Percentiles rank a stretch among this genome's conserved stretches.
phyloP scores from a whole-genome alignment of 495 filamentous ascomycete species.

The Durotheca rogersii region DNA sequence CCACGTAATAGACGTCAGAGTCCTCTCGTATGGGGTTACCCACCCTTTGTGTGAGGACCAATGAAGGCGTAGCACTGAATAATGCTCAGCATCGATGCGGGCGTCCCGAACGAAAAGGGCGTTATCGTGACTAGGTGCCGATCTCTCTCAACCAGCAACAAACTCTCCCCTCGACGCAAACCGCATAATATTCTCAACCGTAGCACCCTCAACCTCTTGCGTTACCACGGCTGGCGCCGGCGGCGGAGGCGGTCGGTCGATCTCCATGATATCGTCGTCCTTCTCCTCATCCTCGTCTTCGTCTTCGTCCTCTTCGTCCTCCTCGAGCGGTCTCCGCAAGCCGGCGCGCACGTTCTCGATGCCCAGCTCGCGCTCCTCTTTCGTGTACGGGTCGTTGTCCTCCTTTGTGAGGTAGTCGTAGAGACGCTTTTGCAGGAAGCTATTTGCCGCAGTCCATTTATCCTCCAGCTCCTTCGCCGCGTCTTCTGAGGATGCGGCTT shows the following conservation, averaged over 20 bases:
- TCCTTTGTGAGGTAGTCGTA: constrained; percentile 48
- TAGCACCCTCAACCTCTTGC: constrained; percentile 37
- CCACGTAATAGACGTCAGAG: not conserved
- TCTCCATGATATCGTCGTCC: constrained; percentile 43
- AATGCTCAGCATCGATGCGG: too few relatives aligned
- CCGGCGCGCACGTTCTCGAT: constrained; percentile 73
- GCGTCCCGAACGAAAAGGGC: too few relatives aligned
- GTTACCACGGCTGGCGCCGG: constrained; percentile 31
- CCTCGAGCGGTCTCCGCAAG: constrained; percentile 57
- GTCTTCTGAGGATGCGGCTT: constrained; percentile 25
- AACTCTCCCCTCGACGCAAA: constrained; percentile 55
- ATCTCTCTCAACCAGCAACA: constrained; percentile 9
- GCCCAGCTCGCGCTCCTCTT: constrained; percentile 65
- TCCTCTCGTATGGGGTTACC: not conserved
- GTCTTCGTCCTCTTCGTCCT: constrained; percentile 61
- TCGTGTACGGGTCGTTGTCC: constrained; percentile 58
- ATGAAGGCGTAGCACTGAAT: too few relatives aligned
- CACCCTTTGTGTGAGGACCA: not conserved
- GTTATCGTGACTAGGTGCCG: not conserved
- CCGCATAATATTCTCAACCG: constrained; percentile 52
- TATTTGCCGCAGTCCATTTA: constrained; percentile 45
- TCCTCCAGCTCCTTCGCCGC: constrained; percentile 45
- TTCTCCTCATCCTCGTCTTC: constrained; percentile 46
- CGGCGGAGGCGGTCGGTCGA: constrained; percentile 45
- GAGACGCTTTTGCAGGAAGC: constrained; percentile 40